Percentiles rank a stretch among this genome's conserved stretches.
Evolutionary conservation across 2,329 filamentous ascomycete genomes (phyloP).

Genomic region (Biscogniauxia mediterranea): DNA sequence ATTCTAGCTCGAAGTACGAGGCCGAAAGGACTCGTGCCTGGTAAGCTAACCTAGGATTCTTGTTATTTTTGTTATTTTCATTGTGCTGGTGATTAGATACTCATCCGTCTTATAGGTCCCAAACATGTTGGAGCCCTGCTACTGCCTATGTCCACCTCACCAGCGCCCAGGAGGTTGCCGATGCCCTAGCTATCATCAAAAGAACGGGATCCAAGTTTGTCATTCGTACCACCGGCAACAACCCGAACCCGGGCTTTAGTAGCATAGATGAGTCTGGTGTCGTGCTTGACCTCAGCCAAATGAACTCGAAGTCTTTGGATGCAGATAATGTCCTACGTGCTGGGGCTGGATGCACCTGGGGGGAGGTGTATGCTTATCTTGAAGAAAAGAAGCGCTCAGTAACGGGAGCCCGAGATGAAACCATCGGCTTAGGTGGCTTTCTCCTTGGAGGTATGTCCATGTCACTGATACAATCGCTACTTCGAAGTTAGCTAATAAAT

Average conservation of each 20-base stretch:
- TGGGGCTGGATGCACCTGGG: slow-evolving; percentile 7
- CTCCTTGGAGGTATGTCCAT: slow-evolving; percentile 8
- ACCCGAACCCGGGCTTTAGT: slow-evolving; percentile 14
- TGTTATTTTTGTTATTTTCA: background rate
- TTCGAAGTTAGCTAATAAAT: background rate
- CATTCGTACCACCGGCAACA: slow-evolving; percentile 14
- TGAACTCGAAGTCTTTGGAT: slow-evolving; percentile 5
- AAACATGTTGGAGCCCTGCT: slow-evolving; percentile 10
- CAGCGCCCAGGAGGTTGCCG: slow-evolving; percentile 4
- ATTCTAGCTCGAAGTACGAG: background rate
- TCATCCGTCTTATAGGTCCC: background rate
- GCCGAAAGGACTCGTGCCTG: background rate
- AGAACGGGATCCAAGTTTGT: slow-evolving; percentile 8
- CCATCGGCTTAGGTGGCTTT: slow-evolving; percentile 12
- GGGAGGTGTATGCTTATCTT: slow-evolving; percentile 9
- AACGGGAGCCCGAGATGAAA: slow-evolving; percentile 11
- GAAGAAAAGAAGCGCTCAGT: slow-evolving; percentile 5
- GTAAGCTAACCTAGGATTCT: background rate
- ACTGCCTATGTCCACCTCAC: slow-evolving; percentile 6
- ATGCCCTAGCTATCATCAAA: slow-evolving; percentile 2
- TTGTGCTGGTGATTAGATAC: background rate
- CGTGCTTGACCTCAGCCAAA: slow-evolving; percentile 10
- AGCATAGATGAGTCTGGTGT: slow-evolving; percentile 10
- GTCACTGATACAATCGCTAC: background rate
- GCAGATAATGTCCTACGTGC: slow-evolving; percentile 2